These are phyloP conservation scores for Raphanus hybrid DNA, from an alignment of 441 rosid species.

Conservation along the genomic window DNA sequence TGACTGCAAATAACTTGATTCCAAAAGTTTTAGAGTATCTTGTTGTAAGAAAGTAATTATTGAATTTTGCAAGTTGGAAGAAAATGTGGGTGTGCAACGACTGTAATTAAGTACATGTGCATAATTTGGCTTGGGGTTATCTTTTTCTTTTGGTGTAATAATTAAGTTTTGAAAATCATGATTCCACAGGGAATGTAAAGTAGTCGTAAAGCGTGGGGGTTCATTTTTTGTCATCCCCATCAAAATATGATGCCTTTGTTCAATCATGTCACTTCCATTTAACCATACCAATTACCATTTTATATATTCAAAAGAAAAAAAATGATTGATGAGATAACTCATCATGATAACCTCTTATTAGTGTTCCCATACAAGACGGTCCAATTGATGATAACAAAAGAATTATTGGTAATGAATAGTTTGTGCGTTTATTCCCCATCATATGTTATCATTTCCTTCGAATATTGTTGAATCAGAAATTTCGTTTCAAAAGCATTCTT, in stretches of 20 bases:
- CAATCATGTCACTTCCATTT: constrained; percentile 42
- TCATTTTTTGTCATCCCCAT: constrained; percentile 38
- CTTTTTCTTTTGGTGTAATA: constrained; percentile 42
- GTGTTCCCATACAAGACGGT: constrained; percentile 16
- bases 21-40: background rate
- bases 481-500: background rate
- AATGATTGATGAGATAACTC: constrained; percentile 26
- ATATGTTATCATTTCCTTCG: background rate
- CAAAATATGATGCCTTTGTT: constrained; percentile 35
- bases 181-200: constrained; percentile 42
- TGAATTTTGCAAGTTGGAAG: constrained; percentile 25
- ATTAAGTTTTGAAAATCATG: constrained; percentile 30
- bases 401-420: background rate
- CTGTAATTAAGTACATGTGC: constrained; percentile 36
- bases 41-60: constrained; percentile 12
- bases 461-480: background rate
- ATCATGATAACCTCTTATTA: constrained; percentile 28
- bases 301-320: constrained; percentile 5
- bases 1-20: constrained; percentile 23
- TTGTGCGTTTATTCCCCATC: background rate
- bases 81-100: constrained; percentile 12
- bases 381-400: constrained; percentile 6
- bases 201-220: constrained; percentile 46
- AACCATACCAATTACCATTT: constrained; percentile 34
- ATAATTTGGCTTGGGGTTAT: constrained; percentile 27